These are phyloP conservation scores for Gillenia trifoliata DNA, from an alignment of 306 rosid genomes.

Conservation along the genomic window DNA sequence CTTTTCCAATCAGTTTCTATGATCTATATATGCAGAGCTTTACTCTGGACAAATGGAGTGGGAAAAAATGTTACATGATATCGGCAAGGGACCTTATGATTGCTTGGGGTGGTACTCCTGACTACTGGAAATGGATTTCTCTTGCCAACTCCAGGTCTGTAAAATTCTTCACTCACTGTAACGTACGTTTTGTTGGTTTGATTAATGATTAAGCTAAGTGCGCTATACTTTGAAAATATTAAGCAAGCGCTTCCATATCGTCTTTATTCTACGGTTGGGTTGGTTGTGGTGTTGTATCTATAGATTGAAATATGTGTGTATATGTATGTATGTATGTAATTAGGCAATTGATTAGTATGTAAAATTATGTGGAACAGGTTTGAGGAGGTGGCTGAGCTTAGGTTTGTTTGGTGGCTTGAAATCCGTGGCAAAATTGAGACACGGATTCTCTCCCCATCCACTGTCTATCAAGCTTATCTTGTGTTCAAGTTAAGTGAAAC, in stretches of 20 bases:
- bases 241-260: too few relatives aligned
- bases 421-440: slow-evolving; percentile 43
- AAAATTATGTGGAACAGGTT: slow-evolving; percentile 28
- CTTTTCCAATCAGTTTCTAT: too few relatives aligned
- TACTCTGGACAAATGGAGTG: slow-evolving; percentile 42
- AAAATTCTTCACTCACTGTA: background rate
- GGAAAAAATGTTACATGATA: slow-evolving; percentile 69
- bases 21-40: slow-evolving; percentile 38
- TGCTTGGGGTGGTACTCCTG: slow-evolving; percentile 46
- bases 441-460: slow-evolving; percentile 27
- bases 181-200: background rate
- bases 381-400: slow-evolving; percentile 43
- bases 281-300: background rate
- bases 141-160: slow-evolving; percentile 37
- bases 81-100: slow-evolving; percentile 46
- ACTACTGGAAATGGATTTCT: slow-evolving; percentile 52
- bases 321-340: background rate
- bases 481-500: background rate
- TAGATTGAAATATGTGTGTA: background rate
- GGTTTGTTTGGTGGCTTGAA: slow-evolving; percentile 54
- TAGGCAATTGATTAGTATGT: background rate
- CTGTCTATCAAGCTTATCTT: background rate
- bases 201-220: too few relatives aligned
- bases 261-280: background rate
- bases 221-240: too few relatives aligned